Evolutionary conservation across 169 alveolate genomes (phyloP).

Genomic region (Toxoplasma gondii): DNA sequence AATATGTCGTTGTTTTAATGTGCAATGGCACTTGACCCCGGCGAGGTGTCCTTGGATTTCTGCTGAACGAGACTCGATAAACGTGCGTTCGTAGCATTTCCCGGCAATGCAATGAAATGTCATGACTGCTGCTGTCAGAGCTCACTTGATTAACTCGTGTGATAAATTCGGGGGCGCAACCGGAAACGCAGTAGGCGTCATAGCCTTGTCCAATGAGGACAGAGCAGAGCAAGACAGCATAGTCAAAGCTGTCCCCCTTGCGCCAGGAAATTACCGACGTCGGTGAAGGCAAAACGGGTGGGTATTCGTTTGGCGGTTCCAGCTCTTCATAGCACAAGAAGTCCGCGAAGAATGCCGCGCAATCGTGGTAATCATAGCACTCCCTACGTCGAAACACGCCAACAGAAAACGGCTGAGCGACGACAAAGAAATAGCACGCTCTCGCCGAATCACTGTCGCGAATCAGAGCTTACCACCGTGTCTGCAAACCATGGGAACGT

Average conservation of each 20-base stretch:
- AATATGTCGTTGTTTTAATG: too few species aligned
- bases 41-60: too few species aligned
- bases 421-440: neutral
- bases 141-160: slow-evolving; percentile 6
- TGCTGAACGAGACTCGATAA: too few species aligned
- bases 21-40: too few species aligned
- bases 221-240: slow-evolving; percentile 50
- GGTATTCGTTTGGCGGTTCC: slow-evolving; percentile 80
- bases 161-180: slow-evolving; percentile 80
- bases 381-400: slow-evolving; percentile 65
- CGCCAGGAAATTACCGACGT: slow-evolving; percentile 81
- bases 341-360: slow-evolving; percentile 79
- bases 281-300: slow-evolving; percentile 83
- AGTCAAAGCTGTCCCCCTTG: slow-evolving; percentile 88
- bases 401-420: neutral
- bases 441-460: too few species aligned
- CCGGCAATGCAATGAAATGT: too few species aligned
- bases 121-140: neutral
- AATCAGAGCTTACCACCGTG: too few species aligned
- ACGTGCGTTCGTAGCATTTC: too few species aligned
- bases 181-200: slow-evolving; percentile 87
- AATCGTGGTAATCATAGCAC: slow-evolving; percentile 78
- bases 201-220: slow-evolving; percentile 75
- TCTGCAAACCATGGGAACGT: too few species aligned
- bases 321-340: slow-evolving; percentile 84